Percentiles rank a stretch among this genome's conserved stretches.
phyloP scores from a whole-genome alignment of 177 flowering plant genomes.

The Tripterygium wilfordii region DNA sequence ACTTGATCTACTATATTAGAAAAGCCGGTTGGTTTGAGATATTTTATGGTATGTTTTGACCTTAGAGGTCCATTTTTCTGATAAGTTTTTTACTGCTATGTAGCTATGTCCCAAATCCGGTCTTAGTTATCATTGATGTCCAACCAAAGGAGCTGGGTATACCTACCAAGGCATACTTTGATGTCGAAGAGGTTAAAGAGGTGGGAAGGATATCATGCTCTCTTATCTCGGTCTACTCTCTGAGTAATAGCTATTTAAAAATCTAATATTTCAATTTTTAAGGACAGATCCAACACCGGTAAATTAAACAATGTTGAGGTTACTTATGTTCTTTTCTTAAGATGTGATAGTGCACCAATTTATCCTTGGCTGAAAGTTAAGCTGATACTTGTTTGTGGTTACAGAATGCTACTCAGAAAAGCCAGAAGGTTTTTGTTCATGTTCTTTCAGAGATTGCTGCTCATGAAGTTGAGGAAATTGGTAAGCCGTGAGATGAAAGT shows the following conservation, averaged over 20 bases:
- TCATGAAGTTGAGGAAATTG: conserved; percentile 99
- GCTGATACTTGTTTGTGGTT: too few species aligned
- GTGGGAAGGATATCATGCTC: conserved; percentile 22
- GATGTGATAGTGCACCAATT: too few species aligned
- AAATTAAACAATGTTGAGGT: too few species aligned
- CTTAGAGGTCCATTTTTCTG: background rate
- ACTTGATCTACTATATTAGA: too few species aligned
- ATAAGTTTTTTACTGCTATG: conserved; percentile 4
- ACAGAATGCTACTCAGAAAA: conserved; percentile 98
- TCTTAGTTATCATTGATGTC: conserved; percentile 95
- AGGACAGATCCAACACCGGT: too few species aligned
- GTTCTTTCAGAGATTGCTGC: conserved; percentile 98
- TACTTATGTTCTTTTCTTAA: too few species aligned
- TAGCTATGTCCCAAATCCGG: conserved; percentile 97
- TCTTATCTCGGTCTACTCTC: background rate
- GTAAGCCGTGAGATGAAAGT: conserved; percentile 28
- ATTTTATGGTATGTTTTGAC: background rate
- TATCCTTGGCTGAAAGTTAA: too few species aligned
- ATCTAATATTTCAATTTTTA: too few species aligned
- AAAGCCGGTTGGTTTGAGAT: background rate
- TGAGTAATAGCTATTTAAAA: background rate
- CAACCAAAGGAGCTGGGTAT: conserved; percentile 96
- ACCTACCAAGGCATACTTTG: conserved; percentile 95
- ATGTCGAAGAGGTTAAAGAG: conserved; percentile 99
- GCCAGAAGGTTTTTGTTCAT: conserved; percentile 96